phyloP scores from a whole-genome alignment of 2,329 filamentous ascomycete species.

The Neoscytalidium dimidiatum region DNA sequence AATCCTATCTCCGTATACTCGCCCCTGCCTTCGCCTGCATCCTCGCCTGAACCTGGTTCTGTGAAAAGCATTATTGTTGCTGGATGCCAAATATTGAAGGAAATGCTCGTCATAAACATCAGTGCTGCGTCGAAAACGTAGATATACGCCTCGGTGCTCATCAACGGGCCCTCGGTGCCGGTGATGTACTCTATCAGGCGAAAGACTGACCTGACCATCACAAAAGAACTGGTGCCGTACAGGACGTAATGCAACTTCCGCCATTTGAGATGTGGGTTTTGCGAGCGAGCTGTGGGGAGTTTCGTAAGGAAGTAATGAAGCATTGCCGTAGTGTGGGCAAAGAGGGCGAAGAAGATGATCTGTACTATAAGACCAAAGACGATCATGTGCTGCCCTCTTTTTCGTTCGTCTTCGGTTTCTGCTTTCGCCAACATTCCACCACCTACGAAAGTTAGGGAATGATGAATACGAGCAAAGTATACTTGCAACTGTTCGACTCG shows the following conservation, averaged over 20 bases:
- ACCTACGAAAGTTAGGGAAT: neutral
- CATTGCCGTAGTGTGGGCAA: conserved; percentile 31
- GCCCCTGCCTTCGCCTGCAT: too few relatives aligned
- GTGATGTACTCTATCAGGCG: conserved; percentile 51
- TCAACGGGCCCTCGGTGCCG: conserved; percentile 47
- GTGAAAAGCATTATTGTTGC: too few relatives aligned
- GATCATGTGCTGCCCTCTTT: conserved; percentile 31
- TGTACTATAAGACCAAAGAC: conserved; percentile 34
- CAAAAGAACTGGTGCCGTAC: conserved; percentile 47
- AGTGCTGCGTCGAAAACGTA: conserved; percentile 52
- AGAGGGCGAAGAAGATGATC: conserved; percentile 34
- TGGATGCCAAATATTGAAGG: conserved; percentile 43
- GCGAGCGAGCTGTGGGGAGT: neutral
- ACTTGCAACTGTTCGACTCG: too few relatives aligned
- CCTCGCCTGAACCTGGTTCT: too few relatives aligned
- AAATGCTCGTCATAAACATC: conserved; percentile 45
- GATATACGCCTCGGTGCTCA: conserved; percentile 47
- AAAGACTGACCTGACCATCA: conserved; percentile 52
- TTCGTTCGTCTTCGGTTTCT: neutral
- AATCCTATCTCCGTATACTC: too few relatives aligned
- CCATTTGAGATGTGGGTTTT: conserved; percentile 24
- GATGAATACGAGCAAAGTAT: neutral
- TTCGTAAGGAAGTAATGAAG: conserved; percentile 26
- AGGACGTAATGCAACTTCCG: conserved; percentile 43
- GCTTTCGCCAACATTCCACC: neutral